Percentiles rank a stretch among this genome's conserved stretches.
phyloP scores from a whole-genome alignment of 2,329 filamentous ascomycete species.

The Aspergillus alliaceus region DNA sequence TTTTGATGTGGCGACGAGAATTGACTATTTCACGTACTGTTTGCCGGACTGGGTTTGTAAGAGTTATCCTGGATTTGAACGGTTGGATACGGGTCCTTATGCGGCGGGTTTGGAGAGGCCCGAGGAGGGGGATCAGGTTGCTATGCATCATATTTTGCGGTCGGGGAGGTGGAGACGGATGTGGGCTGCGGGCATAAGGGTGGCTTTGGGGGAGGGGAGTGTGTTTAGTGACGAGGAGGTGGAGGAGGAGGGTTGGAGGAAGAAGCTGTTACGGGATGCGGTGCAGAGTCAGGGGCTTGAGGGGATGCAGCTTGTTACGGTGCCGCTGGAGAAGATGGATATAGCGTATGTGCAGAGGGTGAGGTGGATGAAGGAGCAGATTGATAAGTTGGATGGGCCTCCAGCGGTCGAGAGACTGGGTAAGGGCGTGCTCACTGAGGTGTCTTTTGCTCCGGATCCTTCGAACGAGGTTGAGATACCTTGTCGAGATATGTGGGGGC shows the following conservation, averaged over 20 bases:
- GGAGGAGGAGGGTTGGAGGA: constrained; percentile 16
- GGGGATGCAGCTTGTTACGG: constrained; percentile 30
- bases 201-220: not conserved
- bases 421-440: not conserved
- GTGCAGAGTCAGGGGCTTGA: constrained; percentile 30
- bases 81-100: not conserved
- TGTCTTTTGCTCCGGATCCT: not conserved
- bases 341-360: not conserved
- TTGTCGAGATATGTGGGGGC: not conserved
- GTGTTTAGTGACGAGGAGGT: not conserved
- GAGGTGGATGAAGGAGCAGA: not conserved
- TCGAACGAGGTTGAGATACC: not conserved
- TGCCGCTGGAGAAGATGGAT: constrained; percentile 3
- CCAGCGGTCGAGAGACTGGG: not conserved
- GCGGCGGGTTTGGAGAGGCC: not conserved
- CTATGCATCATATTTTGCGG: constrained; percentile 20
- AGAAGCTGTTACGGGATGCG: constrained; percentile 26
- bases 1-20: constrained; percentile 21
- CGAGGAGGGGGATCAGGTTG: constrained; percentile 1
- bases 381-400: not conserved
- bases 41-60: constrained; percentile 22
- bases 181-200: constrained; percentile 22
- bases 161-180: constrained; percentile 26
- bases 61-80: not conserved
- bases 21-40: constrained; percentile 34